Evolutionary conservation across 108 stramenopile species (phyloP).

Genomic region (Cyclotella choctawhatcheeana): DNA sequence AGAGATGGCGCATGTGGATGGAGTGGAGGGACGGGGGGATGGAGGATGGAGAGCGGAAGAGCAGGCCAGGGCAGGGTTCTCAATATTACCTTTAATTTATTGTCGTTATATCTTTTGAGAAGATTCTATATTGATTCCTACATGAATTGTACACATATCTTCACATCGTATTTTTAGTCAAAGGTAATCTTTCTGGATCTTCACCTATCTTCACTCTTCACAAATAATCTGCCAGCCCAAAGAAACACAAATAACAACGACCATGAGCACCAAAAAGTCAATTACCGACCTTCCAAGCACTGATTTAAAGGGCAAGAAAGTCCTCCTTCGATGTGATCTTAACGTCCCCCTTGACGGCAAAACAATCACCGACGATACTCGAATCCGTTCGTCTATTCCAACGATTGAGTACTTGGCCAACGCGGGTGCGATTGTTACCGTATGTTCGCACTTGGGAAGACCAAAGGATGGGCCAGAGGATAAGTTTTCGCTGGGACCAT

Average conservation of each 20-base stretch:
- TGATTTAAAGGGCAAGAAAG: constrained; percentile 96
- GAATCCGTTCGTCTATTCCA: constrained; percentile 98
- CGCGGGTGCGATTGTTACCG: constrained; percentile 97
- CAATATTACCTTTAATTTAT: too few species aligned
- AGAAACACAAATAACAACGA: background rate
- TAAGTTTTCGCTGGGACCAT: constrained; percentile 97
- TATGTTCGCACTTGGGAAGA: constrained; percentile 99
- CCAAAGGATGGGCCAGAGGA: constrained; percentile 97
- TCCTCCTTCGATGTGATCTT: constrained; percentile 96
- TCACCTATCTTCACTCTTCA: background rate
- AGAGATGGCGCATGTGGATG: too few species aligned
- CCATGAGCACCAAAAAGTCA: constrained; percentile 85
- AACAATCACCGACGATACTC: constrained; percentile 98
- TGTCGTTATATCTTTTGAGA: too few species aligned
- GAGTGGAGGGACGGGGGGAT: too few species aligned
- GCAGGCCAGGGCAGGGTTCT: too few species aligned
- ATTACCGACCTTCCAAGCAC: constrained; percentile 89
- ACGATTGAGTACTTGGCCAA: constrained; percentile 95
- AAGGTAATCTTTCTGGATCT: too few species aligned
- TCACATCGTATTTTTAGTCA: too few species aligned
- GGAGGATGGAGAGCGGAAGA: too few species aligned
- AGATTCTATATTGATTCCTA: too few species aligned
- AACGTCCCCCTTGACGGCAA: constrained; percentile 97
- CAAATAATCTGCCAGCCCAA: background rate
- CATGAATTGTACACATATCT: too few species aligned